Evolutionary conservation across 495 filamentous ascomycete species (phyloP).

Genomic region (Penicillium argentinense): DNA sequence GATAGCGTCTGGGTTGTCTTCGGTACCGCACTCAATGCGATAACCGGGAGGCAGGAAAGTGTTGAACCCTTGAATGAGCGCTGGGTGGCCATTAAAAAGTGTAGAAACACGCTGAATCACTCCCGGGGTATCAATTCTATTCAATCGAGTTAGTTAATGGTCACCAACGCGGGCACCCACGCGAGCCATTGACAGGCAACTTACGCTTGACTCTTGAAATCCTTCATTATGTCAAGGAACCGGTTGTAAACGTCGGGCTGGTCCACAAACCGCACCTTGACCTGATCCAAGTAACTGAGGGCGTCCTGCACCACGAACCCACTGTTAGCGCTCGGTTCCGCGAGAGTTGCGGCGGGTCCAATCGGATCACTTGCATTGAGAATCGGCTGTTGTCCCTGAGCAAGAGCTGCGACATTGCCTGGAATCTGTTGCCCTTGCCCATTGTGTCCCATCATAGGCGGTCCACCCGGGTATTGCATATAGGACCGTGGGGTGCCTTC

Average conservation of each 20-base stretch:
- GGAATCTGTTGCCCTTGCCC: conserved; percentile 48
- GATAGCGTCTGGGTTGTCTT: conserved; percentile 91
- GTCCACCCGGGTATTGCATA: conserved; percentile 61
- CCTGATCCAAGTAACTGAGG: conserved; percentile 95
- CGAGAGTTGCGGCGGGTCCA: background rate
- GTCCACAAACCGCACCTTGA: conserved; percentile 96
- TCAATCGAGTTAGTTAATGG: background rate
- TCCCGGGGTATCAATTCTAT: conserved; percentile 93
- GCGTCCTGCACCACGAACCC: conserved; percentile 67
- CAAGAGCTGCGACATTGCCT: conserved; percentile 58
- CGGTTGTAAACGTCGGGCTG: conserved; percentile 98
- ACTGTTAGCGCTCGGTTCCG: conserved; percentile 13
- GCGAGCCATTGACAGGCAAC: conserved; percentile 36
- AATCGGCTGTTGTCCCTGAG: conserved; percentile 92
- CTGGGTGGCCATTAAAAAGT: conserved; percentile 95
- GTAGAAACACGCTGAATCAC: conserved; percentile 96
- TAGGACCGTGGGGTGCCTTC: conserved; percentile 61
- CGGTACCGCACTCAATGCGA: conserved; percentile 91
- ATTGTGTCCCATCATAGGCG: conserved; percentile 60
- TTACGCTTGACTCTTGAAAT: conserved; percentile 97
- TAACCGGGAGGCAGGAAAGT: conserved; percentile 98
- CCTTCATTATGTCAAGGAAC: conserved; percentile 99
- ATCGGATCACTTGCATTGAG: conserved; percentile 68
- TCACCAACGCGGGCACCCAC: too few relatives aligned
- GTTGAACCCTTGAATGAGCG: conserved; percentile 97